Percentiles rank a stretch among this genome's conserved stretches.
phyloP scores from a whole-genome alignment of 2,329 filamentous ascomycete genomes.

The Neurospora sp. region DNA sequence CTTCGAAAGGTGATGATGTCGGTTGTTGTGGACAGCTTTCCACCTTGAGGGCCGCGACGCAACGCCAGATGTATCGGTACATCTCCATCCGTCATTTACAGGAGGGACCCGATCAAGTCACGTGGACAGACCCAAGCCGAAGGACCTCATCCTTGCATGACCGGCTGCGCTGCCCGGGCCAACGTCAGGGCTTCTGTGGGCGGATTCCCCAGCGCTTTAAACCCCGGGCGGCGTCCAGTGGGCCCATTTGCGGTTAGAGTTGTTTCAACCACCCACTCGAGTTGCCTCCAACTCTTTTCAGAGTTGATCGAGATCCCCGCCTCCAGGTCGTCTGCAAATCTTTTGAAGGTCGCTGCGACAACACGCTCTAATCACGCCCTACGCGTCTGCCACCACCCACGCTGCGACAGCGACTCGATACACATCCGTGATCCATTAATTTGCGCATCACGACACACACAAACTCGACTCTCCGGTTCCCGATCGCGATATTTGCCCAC shows the following conservation, averaged over 20 bases:
- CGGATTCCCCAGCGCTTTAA: not conserved
- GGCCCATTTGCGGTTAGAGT: slow-evolving; percentile 4
- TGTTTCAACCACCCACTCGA: slow-evolving; percentile 3
- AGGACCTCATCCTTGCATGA: not conserved
- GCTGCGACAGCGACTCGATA: not conserved
- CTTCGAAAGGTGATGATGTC: not conserved
- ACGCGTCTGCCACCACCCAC: not conserved
- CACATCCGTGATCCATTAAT: slow-evolving; percentile 12
- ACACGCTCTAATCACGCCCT: not conserved
- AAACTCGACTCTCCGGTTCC: slow-evolving; percentile 5
- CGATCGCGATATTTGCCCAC: slow-evolving; percentile 26
- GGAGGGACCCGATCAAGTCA: slow-evolving; percentile 3
- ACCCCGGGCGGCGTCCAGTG: slow-evolving; percentile 1
- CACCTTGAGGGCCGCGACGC: not conserved
- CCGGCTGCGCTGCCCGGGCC: not conserved
- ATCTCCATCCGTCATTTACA: not conserved
- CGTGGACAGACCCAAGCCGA: slow-evolving; percentile 3
- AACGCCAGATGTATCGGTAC: slow-evolving; percentile 7
- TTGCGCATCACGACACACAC: slow-evolving; percentile 11
- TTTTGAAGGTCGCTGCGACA: not conserved
- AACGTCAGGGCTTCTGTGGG: slow-evolving; percentile 16
- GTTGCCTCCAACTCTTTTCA: slow-evolving; percentile 7
- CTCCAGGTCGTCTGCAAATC: slow-evolving; percentile 2
- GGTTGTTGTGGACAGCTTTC: slow-evolving; percentile 20
- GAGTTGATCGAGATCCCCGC: slow-evolving; percentile 7